phyloP scores from a whole-genome alignment of 139 green algal species.

The Chlorella sorokiniana region DNA sequence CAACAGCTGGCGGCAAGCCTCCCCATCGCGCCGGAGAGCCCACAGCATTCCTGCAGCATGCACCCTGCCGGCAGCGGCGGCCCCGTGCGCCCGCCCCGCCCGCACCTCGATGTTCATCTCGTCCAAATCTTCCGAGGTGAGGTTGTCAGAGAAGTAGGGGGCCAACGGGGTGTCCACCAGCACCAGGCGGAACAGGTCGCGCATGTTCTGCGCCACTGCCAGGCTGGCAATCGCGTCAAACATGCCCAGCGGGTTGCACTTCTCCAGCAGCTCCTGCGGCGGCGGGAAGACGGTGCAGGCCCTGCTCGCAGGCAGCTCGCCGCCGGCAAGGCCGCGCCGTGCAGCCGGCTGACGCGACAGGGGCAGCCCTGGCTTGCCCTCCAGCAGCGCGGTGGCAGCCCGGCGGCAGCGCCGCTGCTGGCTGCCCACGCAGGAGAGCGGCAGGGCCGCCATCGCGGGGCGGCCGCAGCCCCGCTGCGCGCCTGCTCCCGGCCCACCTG shows the following conservation, averaged over 20 bases:
- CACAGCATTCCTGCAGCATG: too few relatives aligned
- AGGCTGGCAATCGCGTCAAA: conserved; percentile 97
- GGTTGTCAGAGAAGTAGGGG: conserved; percentile 92
- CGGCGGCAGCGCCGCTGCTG: too few relatives aligned
- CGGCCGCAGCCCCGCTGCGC: not conserved
- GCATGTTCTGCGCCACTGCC: conserved; percentile 95
- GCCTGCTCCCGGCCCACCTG: conserved; percentile 54
- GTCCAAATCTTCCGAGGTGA: conserved; percentile 93
- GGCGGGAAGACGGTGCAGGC: not conserved
- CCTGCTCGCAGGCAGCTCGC: too few relatives aligned
- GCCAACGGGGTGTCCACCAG: conserved; percentile 96
- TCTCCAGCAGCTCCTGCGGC: conserved; percentile 93
- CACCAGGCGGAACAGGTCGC: conserved; percentile 96
- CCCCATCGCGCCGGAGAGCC: too few relatives aligned
- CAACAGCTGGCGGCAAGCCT: not conserved
- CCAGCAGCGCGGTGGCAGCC: too few relatives aligned
- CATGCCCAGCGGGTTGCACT: conserved; percentile 98
- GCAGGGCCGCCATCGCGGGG: not conserved
- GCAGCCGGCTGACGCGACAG: too few relatives aligned
- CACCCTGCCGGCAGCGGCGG: too few relatives aligned
- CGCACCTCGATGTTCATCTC: conserved; percentile 98
- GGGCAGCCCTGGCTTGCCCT: too few relatives aligned
- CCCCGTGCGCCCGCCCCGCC: too few relatives aligned
- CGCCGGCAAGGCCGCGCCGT: too few relatives aligned
- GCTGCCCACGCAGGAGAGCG: too few relatives aligned